phyloP scores from a whole-genome alignment of 768 basidiomycete genomes.

The Saitozyma sp. region DNA sequence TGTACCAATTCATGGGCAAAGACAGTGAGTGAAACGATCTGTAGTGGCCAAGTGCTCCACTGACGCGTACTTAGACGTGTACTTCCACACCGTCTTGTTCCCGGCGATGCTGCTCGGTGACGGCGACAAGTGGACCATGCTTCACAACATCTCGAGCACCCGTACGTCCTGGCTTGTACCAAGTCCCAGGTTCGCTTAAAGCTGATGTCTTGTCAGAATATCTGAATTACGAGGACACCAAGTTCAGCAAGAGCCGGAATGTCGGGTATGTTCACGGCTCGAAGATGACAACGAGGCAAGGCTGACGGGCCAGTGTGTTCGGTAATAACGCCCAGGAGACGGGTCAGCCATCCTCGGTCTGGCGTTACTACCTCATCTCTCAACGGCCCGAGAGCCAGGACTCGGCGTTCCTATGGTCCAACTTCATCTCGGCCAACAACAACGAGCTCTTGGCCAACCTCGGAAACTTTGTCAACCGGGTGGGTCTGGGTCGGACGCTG shows the following conservation, averaged over 20 bases:
- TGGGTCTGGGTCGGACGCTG: constrained; percentile 22
- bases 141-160: constrained; percentile 92
- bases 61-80: constrained; percentile 58
- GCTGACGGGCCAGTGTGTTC: constrained; percentile 63
- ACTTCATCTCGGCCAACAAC: constrained; percentile 90
- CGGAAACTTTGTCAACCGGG: constrained; percentile 96
- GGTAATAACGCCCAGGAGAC: constrained; percentile 92
- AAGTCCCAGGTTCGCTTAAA: not conserved
- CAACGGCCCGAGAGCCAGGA: constrained; percentile 91
- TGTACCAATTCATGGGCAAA: constrained; percentile 99
- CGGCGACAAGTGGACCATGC: constrained; percentile 85
- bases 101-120: constrained; percentile 87
- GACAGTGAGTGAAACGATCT: constrained; percentile 59
- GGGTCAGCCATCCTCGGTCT: constrained; percentile 88
- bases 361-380: constrained; percentile 93
- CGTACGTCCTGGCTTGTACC: constrained; percentile 58
- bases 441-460: constrained; percentile 92
- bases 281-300: not conserved
- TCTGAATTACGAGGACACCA: constrained; percentile 96
- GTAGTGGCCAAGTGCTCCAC: not conserved
- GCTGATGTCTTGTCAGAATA: constrained; percentile 65
- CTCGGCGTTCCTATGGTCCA: constrained; percentile 94
- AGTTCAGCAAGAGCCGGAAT: constrained; percentile 96
- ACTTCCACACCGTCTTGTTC: constrained; percentile 96
- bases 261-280: constrained; percentile 60